Evolutionary conservation across 2,329 filamentous ascomycete genomes (phyloP), one percentile per base, ranked within the genome.

Genomic region (Cladosporium sp.): DNA sequence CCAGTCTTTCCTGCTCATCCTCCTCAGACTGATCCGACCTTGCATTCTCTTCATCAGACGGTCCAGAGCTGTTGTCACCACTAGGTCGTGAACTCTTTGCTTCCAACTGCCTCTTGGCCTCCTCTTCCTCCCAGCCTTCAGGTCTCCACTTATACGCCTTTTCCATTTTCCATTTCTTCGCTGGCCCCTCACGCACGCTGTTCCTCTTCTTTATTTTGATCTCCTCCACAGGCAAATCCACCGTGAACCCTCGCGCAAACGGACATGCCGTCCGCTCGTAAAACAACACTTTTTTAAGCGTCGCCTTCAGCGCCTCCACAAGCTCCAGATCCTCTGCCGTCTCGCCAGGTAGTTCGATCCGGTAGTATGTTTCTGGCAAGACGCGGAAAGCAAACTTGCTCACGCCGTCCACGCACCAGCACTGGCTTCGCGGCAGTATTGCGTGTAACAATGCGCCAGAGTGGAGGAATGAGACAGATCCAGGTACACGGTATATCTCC

Each of bases 191-290:
- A 1, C 89, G 88, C 32, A 84, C 88, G 88, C 90, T 92, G 15
- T 90, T 69, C 84, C 87, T 78, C 88, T 90, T 73, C 84, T 88
- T 61, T 87, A 80, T 1, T 63, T 67, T 66, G 89, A 90, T 86
- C 70, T 86, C 83, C 65, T 85, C 83, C 71, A 91, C 88, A 0
- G 92, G 92, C 21, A 95, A 80, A 60, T 90, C 85, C 12, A 94
- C 88, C 0, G 87, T 89, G 72, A 96, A 96, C 3, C 86, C 85
- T 67, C 92, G 85, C 73, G 89, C 85, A 76, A 97, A 97, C 0
- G 93, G 93, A 76, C 93, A 97, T 54, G 88, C 86, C 0, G 93
- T 97, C 74, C 91, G 91, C 78, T 97, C 93, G 74, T 95, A 97
- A 69, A 90, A 88, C 55, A 97, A 82, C 15, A 96, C 87, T 68